phyloP scores from a whole-genome alignment of 768 basidiomycete species.

The Lyophyllum shimeji region DNA sequence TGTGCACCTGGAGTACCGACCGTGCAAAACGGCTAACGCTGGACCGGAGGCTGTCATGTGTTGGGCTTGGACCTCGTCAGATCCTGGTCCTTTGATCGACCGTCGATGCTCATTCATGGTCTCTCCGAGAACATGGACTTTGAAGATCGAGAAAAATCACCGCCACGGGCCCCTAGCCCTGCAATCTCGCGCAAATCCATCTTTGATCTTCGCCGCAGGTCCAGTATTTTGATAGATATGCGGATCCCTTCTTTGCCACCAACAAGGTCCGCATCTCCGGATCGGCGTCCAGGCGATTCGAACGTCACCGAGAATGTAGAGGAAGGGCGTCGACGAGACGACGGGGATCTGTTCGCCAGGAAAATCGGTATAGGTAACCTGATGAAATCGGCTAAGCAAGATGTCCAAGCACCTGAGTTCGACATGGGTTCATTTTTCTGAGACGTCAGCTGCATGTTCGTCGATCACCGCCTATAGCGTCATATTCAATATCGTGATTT shows the following conservation, averaged over 20 bases:
- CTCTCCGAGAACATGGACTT: background rate
- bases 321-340: slow-evolving; percentile 36
- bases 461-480: background rate
- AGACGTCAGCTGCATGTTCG: slow-evolving; percentile 11
- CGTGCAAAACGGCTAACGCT: background rate
- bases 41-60: slow-evolving; percentile 76
- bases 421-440: slow-evolving; percentile 79
- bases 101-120: slow-evolving; percentile 41
- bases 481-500: background rate
- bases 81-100: slow-evolving; percentile 90
- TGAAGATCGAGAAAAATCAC: slow-evolving; percentile 1
- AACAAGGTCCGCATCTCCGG: slow-evolving; percentile 55
- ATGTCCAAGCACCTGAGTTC: slow-evolving; percentile 84
- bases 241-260: slow-evolving; percentile 65
- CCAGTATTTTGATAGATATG: slow-evolving; percentile 90
- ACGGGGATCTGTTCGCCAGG: slow-evolving; percentile 59
- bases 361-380: slow-evolving; percentile 79
- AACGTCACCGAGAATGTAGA: slow-evolving; percentile 31
- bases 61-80: slow-evolving; percentile 89
- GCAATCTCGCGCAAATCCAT: slow-evolving; percentile 40
- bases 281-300: slow-evolving; percentile 21
- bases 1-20: slow-evolving; percentile 20
- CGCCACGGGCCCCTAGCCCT: slow-evolving; percentile 49
- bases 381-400: slow-evolving; percentile 90
- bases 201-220: slow-evolving; percentile 58